Evolutionary conservation across 345 rosid genomes (phyloP), one percentile per base, ranked within the genome.

Genomic region (Psidium guajava): DNA sequence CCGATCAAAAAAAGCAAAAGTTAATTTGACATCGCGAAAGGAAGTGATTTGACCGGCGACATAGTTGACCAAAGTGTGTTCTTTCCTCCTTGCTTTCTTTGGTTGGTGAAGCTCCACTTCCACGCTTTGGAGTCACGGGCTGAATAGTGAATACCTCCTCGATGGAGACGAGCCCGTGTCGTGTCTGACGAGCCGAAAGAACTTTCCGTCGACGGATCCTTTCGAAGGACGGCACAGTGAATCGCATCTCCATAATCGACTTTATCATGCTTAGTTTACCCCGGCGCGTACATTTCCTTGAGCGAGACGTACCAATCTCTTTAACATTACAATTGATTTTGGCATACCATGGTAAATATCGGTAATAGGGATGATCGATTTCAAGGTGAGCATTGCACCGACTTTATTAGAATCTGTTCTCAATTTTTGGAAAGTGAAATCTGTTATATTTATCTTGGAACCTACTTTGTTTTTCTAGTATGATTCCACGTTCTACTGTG

Each of bases 371-470:
- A 8, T 14, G 42, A 27, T 6, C 3, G 28, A 0, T 28, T 27
- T 3, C 11, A 13, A 4, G 0, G 2, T 61, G 5, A 32, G 11
- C 14, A 61, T 27, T 20, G 21, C 13, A 6, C 0, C 0, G 21
- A 3, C 74, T 14, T 1, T 0, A 2, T 61, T 14, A 1, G 4
- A 61, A 28, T 3, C 2, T 4, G 2, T 61, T 61, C 32, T 2
- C 8, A 14, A 0, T 14, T 14, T 54, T 61, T 21, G 4, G 3
- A 20, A 54, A 9, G 0, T 0, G 21, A 59, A 27, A 1, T 0
- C 6, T 14, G 2, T 0, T 1, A 2, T 58, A 0, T 12, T n/a
- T 12, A 8, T 8, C 32, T 12, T 12, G 2, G 42, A 40, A 40
- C 42, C 42, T 25, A 5, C 6, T 1, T 2, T 0, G 64, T 24